Conservation (phyloP, 2,329 filamentous ascomycete genomes). For the Calonectria honghensis region DNA sequence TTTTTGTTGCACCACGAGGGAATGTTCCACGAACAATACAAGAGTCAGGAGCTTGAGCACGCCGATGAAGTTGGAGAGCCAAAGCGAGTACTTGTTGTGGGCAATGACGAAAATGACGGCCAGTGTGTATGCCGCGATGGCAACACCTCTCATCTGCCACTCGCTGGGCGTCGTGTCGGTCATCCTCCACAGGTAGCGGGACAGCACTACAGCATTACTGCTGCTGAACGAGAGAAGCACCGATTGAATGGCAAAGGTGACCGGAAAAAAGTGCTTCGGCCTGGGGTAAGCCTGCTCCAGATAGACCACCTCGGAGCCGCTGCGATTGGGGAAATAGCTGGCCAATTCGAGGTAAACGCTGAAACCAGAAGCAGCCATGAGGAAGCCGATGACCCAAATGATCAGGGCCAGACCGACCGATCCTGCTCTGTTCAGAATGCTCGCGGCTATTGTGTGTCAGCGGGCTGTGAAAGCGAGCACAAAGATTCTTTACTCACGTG, state of each 20-base stretch:
- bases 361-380: conserved; percentile 74
- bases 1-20: fast-evolving
- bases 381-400: conserved; percentile 78
- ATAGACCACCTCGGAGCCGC: conserved; percentile 80
- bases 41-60: conserved; percentile 77
- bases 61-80: conserved; percentile 74
- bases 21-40: conserved; percentile 64
- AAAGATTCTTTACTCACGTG: conserved; percentile 66
- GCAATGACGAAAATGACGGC: conserved; percentile 72
- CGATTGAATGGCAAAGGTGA: conserved; percentile 78
- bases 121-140: conserved; percentile 77
- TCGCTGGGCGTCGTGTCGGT: conserved; percentile 68
- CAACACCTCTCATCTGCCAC: conserved; percentile 82
- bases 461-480: not conserved
- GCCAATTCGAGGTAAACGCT: conserved; percentile 78
- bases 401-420: conserved; percentile 78
- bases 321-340: conserved; percentile 80
- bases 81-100: conserved; percentile 75
- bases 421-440: conserved; percentile 75
- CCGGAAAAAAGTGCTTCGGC: conserved; percentile 78
- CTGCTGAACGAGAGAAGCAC: conserved; percentile 80
- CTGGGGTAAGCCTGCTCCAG: conserved; percentile 80
- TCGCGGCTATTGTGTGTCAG: conserved; percentile 64
- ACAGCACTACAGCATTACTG: conserved; percentile 78
- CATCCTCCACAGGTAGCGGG: conserved; percentile 78